Evolutionary conservation across 2,329 filamentous ascomycete genomes (phyloP), one percentile per base, ranked within the genome.

Genomic region (Penicillium sp.): DNA sequence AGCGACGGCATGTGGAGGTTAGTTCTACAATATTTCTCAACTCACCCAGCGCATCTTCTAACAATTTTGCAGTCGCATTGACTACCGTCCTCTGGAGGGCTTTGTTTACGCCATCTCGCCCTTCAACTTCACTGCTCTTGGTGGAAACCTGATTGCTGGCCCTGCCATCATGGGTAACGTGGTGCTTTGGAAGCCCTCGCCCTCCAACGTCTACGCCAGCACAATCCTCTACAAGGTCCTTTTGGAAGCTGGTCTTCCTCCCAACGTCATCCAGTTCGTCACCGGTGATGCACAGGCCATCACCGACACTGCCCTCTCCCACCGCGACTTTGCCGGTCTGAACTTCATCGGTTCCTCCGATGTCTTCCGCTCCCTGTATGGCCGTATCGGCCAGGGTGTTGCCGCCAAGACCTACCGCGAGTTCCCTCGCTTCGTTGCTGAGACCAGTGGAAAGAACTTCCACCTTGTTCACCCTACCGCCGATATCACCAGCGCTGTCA

Each of bases 121-220:
- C 21, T 97, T 97, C 83, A 97, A 97, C 81, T 97, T 97, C 78
- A 97, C 92, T 11, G 92, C 92, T 59, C 93, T 97, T 64, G 92
- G 87, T 13, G 92, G 88, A 48, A 96, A 96, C 76, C 81, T 97
- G 39, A 85, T 89, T 13, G 88, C 86, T 27, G 88, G 89, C 0
- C 92, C 93, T 5, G 92, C 92, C 0, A 78, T 97, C 44, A 86
- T 97, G 81, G 93, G 92, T 55, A 97, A 97, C 73, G 93, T 97
- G 1, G 91, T 96, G 4, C 79, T 97, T 36, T 97, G 92, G 92
- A 97, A 97, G 81, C 92, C 92, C 14, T 94, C 90, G 11, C 91
- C 93, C 63, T 88, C 81, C 22, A 90, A 92, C 40, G 88, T 96
- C 57, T 88, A 89, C 16, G 91, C 90, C 54, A 96, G 92, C 79